Percentiles rank a stretch among this genome's conserved stretches.
phyloP scores from a whole-genome alignment of 306 rosid genomes.

The Fragaria vesca region DNA sequence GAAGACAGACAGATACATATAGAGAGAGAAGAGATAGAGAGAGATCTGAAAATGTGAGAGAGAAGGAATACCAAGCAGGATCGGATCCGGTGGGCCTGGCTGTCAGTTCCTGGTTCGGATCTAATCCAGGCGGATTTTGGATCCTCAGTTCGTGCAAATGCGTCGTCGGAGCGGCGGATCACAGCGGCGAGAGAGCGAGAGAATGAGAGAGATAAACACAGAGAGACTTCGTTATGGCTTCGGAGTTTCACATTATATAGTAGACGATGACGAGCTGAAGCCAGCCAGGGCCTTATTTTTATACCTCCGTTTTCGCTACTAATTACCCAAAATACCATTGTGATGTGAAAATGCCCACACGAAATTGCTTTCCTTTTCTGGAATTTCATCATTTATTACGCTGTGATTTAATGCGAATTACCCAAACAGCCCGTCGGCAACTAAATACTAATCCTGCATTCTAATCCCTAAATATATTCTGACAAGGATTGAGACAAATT shows the following conservation, averaged over 20 bases:
- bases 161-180: constrained; percentile 40
- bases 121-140: constrained; percentile 4
- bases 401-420: neutral
- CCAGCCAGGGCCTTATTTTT: neutral
- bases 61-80: constrained; percentile 16
- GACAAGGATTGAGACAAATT: constrained; percentile 19
- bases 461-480: neutral
- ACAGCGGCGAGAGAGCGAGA: constrained; percentile 4
- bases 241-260: constrained; percentile 4
- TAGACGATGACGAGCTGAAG: constrained; percentile 10
- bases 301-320: neutral
- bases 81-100: neutral
- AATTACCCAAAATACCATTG: constrained; percentile 12
- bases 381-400: neutral
- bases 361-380: neutral
- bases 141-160: constrained; percentile 1
- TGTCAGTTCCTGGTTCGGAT: neutral
- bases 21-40: neutral
- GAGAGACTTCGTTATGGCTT: neutral
- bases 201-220: neutral
- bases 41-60: constrained; percentile 15
- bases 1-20: neutral
- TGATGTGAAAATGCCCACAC: neutral
- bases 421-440: neutral
- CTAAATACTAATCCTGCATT: neutral